Evolutionary conservation across 306 rosid species (phyloP), one percentile per base, ranked within the genome.

Genomic region (peach (Prunus persica)): DNA sequence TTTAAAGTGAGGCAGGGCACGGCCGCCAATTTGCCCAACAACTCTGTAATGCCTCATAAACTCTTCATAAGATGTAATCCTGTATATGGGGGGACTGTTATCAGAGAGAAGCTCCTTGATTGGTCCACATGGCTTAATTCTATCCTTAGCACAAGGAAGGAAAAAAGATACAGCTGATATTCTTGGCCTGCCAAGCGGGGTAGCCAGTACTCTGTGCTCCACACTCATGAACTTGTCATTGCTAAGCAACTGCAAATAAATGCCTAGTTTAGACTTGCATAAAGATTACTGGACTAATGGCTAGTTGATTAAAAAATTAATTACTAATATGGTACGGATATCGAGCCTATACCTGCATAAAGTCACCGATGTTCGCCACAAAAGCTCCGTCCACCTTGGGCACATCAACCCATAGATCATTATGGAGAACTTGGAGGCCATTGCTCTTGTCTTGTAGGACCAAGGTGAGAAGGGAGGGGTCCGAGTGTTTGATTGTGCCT

Each of bases 141-240:
- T 67, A 3, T 60, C 74, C 4, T 8, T 52, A 8, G 15, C 15
- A 43, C 4, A 25, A 11, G 74, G 65, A 58, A 58, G 34, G 16
- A 58, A 25, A 25, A 77, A 68, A 56, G 46, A 24, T 27, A 30
- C 22, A 43, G 46, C 71, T 45, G 38, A 67, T 43, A 65, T 43
- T 65, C 77, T 19, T 5, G 82, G 67, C 67, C 38, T 70, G 22
- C 38, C 58, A 67, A 67, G 56, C 4, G 60, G 32, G 2, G 57
- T 52, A 20, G 78, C 82, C 28, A 72, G 41, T 28, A 78, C 76
- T 58, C 77, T 43, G 28, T 64, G 82, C 67, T 79, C 52, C 73
- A 78, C 82, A 43, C 77, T 72, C 56, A 8, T 63, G 78, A 79
- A 79, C 62, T 20, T 72, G 60, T 49, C 65, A 55, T 79, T 72